Base-by-base conservation (phyloP, 495 filamentous ascomycete species). In the Cercophora scortea region DNA sequence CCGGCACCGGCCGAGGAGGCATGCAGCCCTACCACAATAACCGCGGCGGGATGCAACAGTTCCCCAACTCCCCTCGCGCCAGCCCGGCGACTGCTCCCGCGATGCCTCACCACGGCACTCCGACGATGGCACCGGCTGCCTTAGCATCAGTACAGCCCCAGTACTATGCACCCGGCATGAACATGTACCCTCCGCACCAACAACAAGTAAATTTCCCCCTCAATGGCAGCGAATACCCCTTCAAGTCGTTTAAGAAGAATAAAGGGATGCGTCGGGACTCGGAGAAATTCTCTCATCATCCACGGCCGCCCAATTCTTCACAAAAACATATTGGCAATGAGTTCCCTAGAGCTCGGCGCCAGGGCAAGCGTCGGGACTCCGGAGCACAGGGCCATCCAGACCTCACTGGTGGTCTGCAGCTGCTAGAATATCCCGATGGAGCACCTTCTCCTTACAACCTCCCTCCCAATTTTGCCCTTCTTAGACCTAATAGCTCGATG, bases 71-170 rank as follows among this genome's bases (percentile, higher is more conserved):
- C 7, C 86, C 86, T 11, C 58, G 58, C 25, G 58, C 88, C 47
- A 95, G 89, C 67, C 90, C 90, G 5, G 85, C 84, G 8, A 66
- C 87, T 15, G 70, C 80, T 44, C 80, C 78, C 49, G 80, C 83
- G 4, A 81, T 89, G 57, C 84, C 84, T 4, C 68, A 66, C 18
- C 61, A 65, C 12, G 78, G 76, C 36, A 84, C 84, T 6, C 86
- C 87, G 12, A 82, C 84, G 62, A 86, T 89, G 80, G 73, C 72
- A 55, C 75, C 71, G 39, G 69, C 78, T 77, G 74, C 61, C 67
- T 75, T 36, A 71, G 79, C 64, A 75, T 79, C 75, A 67, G 71
- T 32, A 15, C 79, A 83, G 62, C 71, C 68, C 16, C 87, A 82
- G 58, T 88, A 85, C 61, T 79, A 78, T 46, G 79, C 76, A 42